These are phyloP conservation scores for Coemansia umbellata DNA, from an alignment of 192 early-diverging fungal genomes.

Conservation along the genomic window DNA sequence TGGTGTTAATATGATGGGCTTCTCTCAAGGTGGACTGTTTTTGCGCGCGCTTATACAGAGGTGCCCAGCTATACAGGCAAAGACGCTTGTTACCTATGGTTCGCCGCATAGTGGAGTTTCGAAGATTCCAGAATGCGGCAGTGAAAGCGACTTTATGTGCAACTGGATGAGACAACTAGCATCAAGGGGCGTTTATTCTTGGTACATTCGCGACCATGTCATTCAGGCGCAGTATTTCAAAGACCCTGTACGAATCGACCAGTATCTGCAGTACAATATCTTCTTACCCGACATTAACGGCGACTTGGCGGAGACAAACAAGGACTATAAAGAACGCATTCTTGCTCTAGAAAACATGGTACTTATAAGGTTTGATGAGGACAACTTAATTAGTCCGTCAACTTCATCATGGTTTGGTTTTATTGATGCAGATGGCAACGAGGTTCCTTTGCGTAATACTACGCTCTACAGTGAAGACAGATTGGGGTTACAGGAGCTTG, in stretches of 20 bases:
- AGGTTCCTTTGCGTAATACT: constrained; percentile 55
- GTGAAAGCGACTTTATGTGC: constrained; percentile 57
- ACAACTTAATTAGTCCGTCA: constrained; percentile 69
- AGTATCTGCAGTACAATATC: constrained; percentile 71
- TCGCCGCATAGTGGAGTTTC: constrained; percentile 79
- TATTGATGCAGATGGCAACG: constrained; percentile 52
- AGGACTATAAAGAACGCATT: constrained; percentile 59
- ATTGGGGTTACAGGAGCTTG: constrained; percentile 61
- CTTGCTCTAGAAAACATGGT: constrained; percentile 68
- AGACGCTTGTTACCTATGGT: constrained; percentile 83
- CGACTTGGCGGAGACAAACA: constrained; percentile 58
- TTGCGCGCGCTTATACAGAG: constrained; percentile 77
- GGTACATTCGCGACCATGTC: constrained; percentile 76
- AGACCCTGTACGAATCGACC: constrained; percentile 57
- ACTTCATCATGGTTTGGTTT: constrained; percentile 73
- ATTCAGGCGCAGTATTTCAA: constrained; percentile 97
- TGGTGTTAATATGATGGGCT: constrained; percentile 90
- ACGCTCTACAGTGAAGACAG: constrained; percentile 66
- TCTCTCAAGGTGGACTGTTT: constrained; percentile 77
- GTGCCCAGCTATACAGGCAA: constrained; percentile 71
- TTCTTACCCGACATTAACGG: constrained; percentile 91
- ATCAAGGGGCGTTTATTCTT: constrained; percentile 74
- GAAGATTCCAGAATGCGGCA: constrained; percentile 73
- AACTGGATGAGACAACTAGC: constrained; percentile 73
- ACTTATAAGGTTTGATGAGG: constrained; percentile 75